These are phyloP conservation scores for Botrytis porri DNA, from an alignment of 2,329 filamentous ascomycete genomes.

Conservation along the genomic window DNA sequence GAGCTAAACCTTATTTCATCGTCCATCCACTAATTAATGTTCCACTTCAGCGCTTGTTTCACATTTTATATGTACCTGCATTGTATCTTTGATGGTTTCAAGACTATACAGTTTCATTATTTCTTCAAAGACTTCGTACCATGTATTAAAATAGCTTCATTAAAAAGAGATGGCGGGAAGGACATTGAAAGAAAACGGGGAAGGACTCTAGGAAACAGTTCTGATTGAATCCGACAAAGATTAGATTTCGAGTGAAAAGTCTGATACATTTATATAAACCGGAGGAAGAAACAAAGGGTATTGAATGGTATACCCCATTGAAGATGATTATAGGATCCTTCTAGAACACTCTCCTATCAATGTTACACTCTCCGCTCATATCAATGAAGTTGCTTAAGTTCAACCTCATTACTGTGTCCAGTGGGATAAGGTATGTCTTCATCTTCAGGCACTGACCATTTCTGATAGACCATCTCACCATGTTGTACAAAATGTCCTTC, in stretches of 20 bases:
- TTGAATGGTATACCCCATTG: neutral
- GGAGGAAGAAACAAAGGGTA: neutral
- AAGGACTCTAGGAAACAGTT: neutral
- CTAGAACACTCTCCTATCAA: neutral
- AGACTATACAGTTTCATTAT: neutral
- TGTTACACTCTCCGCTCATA: too few species aligned
- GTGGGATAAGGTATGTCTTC: neutral
- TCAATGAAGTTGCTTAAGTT: neutral
- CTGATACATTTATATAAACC: neutral
- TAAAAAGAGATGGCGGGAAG: neutral
- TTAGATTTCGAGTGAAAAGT: neutral
- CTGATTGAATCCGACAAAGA: neutral
- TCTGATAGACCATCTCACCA: slow-evolving; percentile 16
- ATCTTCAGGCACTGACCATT: slow-evolving; percentile 15
- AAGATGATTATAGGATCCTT: neutral
- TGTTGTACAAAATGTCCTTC: slow-evolving; percentile 11
- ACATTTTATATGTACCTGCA: neutral
- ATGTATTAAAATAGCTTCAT: neutral
- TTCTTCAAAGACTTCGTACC: neutral
- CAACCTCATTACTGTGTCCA: neutral
- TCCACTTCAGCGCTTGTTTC: neutral
- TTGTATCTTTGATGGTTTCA: neutral
- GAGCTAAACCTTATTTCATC: neutral
- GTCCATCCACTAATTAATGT: neutral
- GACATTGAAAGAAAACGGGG: neutral